Evolutionary conservation across 208 protist genomes (phyloP).

Genomic region (Wallacemonas rigidus): DNA sequence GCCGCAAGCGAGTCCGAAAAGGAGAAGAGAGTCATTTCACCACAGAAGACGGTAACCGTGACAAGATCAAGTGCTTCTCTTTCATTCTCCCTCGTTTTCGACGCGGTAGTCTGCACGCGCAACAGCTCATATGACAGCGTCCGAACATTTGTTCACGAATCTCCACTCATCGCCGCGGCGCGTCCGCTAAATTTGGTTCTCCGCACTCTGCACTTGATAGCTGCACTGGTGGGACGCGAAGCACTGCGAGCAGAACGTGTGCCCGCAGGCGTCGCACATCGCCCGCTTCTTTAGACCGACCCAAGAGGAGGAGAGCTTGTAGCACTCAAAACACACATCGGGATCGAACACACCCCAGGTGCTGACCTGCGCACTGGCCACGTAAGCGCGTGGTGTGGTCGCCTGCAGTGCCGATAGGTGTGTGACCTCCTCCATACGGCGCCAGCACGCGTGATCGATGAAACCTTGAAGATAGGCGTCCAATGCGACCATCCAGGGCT

Average conservation of each 20-base stretch:
- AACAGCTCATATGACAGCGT: no score
- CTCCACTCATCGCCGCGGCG: no score
- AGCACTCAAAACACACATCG: constrained; percentile 50
- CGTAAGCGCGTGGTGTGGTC: neutral
- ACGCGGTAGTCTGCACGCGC: no score
- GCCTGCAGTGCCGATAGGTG: constrained; percentile 17
- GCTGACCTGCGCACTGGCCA: constrained; percentile 20
- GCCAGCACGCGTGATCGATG: constrained; percentile 40
- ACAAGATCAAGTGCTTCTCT: no score
- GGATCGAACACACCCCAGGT: constrained; percentile 42
- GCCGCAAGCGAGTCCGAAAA: no score
- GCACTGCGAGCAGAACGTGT: constrained; percentile 43
- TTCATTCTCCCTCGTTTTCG: no score
- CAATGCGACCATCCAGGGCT: constrained; percentile 45
- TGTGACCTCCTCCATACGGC: neutral
- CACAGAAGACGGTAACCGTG: no score
- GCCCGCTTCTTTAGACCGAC: constrained; percentile 10
- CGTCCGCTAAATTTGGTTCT: neutral
- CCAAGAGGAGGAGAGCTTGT: constrained; percentile 29
- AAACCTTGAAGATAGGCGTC: constrained; percentile 52
- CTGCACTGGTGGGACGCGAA: constrained; percentile 19
- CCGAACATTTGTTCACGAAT: no score
- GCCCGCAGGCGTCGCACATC: constrained; percentile 32
- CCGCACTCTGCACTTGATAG: neutral
- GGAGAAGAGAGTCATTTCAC: no score